Evolutionary conservation across 306 rosid species (phyloP), one percentile per base, ranked within the genome.

Genomic region (Dalbergia oliveri): DNA sequence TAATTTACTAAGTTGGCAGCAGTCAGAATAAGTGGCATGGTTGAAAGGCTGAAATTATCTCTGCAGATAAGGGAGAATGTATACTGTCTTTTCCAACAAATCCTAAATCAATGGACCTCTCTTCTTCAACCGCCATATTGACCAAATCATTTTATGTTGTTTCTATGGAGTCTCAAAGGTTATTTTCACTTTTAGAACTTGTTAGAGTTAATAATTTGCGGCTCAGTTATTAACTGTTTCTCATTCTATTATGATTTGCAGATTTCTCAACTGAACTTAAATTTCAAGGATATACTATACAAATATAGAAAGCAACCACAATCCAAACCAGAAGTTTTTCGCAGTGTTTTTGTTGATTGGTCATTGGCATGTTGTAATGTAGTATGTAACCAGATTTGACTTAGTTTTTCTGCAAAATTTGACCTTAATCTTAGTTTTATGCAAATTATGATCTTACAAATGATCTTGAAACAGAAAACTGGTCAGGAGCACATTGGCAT

Each of bases 221-320:
- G 18, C 10, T 86, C 44, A 33, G 35, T 57, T 31, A 64, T 79
- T 75, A 57, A 51, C 7, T 56, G 49, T 41, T 6, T 72, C 79
- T 70, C 61, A 87, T 80, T 73, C 53, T 3, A 15, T 90, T 84
- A 47, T 76, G 82, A 71, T 69, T 56, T 89, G 88, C 97, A 96
- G 99, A 96, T 96, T 81, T 96, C 99, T 72, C 94, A 91, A 83
- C 85, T 90, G 66, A 90, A 76, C 87, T 88, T 96, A 73, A 93
- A 94, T 79, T 96, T 96, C 75, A 87, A 75, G 89, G 97, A 96
- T n/a, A 96, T 93, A 66, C 87, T 96, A 84, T 69, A 83, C 90
- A 91, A 91, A 87, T 96, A 96, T 66, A 91, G 97, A 80, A 96
- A 91, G 88, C 98, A 96, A 84, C 94, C 98, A n/a, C 99, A 95